A percentile compares a stretch with the other conserved stretches of the same genome.
phyloP scores from a whole-genome alignment of 2,329 filamentous ascomycete species.

The Fusarium sp. region DNA sequence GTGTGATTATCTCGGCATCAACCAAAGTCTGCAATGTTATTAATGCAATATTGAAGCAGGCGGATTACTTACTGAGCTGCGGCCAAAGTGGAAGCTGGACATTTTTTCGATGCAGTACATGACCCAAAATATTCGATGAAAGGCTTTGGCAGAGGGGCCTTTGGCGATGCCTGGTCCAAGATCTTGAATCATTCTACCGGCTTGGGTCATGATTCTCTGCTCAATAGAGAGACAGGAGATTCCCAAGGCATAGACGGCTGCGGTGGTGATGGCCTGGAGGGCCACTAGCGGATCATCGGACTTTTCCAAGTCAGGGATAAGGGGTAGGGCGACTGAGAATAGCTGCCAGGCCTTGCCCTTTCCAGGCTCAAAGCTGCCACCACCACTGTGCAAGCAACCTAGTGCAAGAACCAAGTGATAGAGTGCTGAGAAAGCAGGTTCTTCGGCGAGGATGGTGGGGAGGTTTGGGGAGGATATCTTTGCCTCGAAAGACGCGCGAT shows the following conservation, averaged over 20 bases:
- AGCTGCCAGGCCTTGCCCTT: conserved; percentile 37
- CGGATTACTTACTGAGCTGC: conserved; percentile 23
- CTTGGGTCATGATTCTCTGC: conserved; percentile 30
- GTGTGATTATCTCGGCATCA: conserved; percentile 27
- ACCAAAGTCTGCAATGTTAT: conserved; percentile 19
- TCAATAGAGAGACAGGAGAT: conserved; percentile 34
- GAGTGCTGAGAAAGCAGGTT: conserved; percentile 29
- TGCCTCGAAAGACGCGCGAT: conserved; percentile 20
- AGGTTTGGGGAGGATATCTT: conserved; percentile 4
- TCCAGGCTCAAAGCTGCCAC: conserved; percentile 36
- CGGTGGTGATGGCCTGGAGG: conserved; percentile 33
- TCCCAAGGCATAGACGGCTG: conserved; percentile 18
- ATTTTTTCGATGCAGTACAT: conserved; percentile 37
- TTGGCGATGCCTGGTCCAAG: conserved; percentile 17
- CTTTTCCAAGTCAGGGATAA: conserved; percentile 16
- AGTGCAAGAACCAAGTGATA: conserved; percentile 37
- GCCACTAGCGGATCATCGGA: conserved; percentile 15
- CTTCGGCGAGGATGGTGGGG: not conserved
- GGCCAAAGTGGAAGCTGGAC: conserved; percentile 38
- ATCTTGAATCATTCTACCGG: conserved; percentile 32
- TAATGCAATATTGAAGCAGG: not conserved
- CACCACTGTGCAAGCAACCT: conserved; percentile 27
- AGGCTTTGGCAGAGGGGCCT: conserved; percentile 6
- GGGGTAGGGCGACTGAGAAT: conserved; percentile 26
- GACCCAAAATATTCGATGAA: conserved; percentile 33